phyloP scores from a whole-genome alignment of 345 rosid genomes.

The Raphanus sativus region DNA sequence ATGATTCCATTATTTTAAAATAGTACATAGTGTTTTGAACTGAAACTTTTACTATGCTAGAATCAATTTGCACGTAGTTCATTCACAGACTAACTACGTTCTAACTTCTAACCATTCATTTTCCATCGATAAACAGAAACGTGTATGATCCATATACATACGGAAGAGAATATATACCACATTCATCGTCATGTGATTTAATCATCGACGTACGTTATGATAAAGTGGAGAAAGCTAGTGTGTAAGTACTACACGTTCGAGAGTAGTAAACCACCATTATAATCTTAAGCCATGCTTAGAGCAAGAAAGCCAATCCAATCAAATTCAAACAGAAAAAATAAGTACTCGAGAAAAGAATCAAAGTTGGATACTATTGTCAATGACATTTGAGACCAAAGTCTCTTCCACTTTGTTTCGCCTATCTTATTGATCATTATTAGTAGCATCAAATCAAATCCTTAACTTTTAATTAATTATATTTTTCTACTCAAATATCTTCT shows the following conservation, averaged over 20 bases:
- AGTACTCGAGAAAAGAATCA: constrained; percentile 39
- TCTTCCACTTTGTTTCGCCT: constrained; percentile 32
- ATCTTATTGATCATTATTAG: constrained; percentile 35
- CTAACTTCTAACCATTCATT: not conserved
- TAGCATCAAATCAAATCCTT: constrained; percentile 42
- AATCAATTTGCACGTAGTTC: constrained; percentile 8
- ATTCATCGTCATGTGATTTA: not conserved
- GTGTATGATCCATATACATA: not conserved
- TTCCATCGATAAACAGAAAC: not conserved
- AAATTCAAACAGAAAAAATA: constrained; percentile 31
- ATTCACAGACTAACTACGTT: not conserved
- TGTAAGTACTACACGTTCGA: not conserved
- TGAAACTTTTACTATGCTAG: constrained; percentile 4
- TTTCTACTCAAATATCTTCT: constrained; percentile 25
- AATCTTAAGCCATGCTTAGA: constrained; percentile 35
- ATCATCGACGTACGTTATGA: not conserved
- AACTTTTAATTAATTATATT: constrained; percentile 25
- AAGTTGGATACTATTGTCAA: constrained; percentile 62
- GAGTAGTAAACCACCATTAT: constrained; percentile 10
- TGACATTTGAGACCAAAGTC: constrained; percentile 56
- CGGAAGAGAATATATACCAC: not conserved
- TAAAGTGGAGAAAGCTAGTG: not conserved
- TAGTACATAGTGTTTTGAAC: constrained; percentile 8
- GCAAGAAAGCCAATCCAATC: constrained; percentile 43
- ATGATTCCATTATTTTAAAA: not conserved